Conservation (phyloP, 2,329 filamentous ascomycete genomes). For the Penicillium sp. region DNA sequence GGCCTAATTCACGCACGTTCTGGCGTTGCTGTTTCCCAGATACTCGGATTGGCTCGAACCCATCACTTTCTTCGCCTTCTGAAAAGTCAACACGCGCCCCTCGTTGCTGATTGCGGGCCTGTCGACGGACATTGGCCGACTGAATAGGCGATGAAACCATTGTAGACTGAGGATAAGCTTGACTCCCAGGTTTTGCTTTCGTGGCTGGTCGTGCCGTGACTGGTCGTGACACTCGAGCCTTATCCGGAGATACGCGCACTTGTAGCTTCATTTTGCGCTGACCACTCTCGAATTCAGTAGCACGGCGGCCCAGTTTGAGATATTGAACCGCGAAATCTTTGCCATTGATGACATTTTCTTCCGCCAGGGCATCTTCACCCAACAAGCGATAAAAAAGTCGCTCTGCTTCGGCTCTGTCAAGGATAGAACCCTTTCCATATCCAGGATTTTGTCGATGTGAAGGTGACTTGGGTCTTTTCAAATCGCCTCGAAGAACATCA, state of each 20-base stretch:
- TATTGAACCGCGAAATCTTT: conserved; percentile 74
- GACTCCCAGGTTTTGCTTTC: conserved; percentile 37
- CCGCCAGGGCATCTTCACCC: conserved; percentile 69
- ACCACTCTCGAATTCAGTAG: conserved; percentile 48
- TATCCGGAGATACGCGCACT: conserved; percentile 52
- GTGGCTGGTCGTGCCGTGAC: conserved; percentile 25
- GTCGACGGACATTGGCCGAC: conserved; percentile 42
- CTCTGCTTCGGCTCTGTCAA: conserved; percentile 76
- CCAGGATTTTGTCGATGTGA: conserved; percentile 56
- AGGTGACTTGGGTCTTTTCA: conserved; percentile 56
- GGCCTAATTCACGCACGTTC: conserved; percentile 37
- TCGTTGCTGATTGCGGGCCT: conserved; percentile 27
- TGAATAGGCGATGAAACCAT: conserved; percentile 66
- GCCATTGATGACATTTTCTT: conserved; percentile 67
- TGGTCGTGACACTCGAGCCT: conserved; percentile 29
- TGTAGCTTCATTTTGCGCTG: conserved; percentile 52
- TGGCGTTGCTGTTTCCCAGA: conserved; percentile 32
- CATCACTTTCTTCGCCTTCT: conserved; percentile 41
- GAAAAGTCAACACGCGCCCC: conserved; percentile 26
- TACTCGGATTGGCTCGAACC: conserved; percentile 44
- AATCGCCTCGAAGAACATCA: conserved; percentile 77
- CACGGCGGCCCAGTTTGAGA: conserved; percentile 44
- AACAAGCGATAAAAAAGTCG: conserved; percentile 78
- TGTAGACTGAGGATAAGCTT: conserved; percentile 61
- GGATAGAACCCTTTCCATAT: conserved; percentile 66